A percentile compares a stretch with the other conserved stretches of the same genome.
Evolutionary conservation across 2,329 filamentous ascomycete species (phyloP).

Genomic region (Pseudocercospora crystallina): DNA sequence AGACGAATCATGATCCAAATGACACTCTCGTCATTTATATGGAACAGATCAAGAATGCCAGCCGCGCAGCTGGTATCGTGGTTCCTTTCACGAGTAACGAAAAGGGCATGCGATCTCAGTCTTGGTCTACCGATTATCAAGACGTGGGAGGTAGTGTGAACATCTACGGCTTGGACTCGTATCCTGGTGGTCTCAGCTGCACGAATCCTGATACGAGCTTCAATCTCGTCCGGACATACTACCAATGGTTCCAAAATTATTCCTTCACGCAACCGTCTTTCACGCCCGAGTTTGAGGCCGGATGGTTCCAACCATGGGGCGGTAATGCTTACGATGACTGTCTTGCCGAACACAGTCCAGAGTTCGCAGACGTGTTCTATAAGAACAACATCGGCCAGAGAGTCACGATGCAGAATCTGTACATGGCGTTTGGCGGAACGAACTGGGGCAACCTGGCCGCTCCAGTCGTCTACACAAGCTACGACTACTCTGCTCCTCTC

Average conservation of each 20-base stretch:
- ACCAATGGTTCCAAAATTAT: slow-evolving; percentile 40
- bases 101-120: slow-evolving; percentile 58
- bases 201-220: slow-evolving; percentile 58
- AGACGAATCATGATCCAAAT: slow-evolving; percentile 43
- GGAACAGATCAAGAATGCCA: slow-evolving; percentile 55
- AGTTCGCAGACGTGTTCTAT: slow-evolving; percentile 66
- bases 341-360: slow-evolving; percentile 40
- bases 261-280: slow-evolving; percentile 51
- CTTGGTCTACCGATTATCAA: slow-evolving; percentile 62
- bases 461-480: slow-evolving; percentile 52
- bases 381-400: slow-evolving; percentile 61
- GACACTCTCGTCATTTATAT: slow-evolving; percentile 52
- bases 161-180: slow-evolving; percentile 51
- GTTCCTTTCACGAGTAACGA: slow-evolving; percentile 61
- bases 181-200: slow-evolving; percentile 61
- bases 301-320: slow-evolving; percentile 62
- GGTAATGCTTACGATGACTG: slow-evolving; percentile 52
- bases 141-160: slow-evolving; percentile 56
- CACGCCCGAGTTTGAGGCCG: slow-evolving; percentile 60
- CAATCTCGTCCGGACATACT: slow-evolving; percentile 51
- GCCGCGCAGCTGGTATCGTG: slow-evolving; percentile 57
- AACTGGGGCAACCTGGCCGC: slow-evolving; percentile 13
- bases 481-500: slow-evolving; percentile 64
- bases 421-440: slow-evolving; percentile 64
- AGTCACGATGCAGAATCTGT: slow-evolving; percentile 60